Conservation (phyloP, 805 yeast species). For the Candida quercuum region DNA sequence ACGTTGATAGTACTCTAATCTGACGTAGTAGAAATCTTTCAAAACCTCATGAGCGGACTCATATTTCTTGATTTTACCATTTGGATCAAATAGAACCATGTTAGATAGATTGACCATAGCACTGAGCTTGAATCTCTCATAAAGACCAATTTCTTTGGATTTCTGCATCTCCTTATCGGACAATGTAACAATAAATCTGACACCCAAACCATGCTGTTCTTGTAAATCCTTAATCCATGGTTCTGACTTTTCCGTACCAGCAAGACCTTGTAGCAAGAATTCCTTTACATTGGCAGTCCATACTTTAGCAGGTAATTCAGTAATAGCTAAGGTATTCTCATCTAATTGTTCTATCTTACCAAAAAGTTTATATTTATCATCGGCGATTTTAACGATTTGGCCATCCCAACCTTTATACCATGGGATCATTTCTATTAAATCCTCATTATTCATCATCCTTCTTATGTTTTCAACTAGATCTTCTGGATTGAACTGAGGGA, state of each 20-base stretch:
- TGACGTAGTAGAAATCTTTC: constrained; percentile 76
- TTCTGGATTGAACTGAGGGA: constrained; percentile 84
- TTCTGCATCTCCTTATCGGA: constrained; percentile 79
- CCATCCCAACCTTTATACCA: constrained; percentile 98
- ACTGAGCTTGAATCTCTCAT: constrained; percentile 77
- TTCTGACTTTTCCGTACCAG: constrained; percentile 65
- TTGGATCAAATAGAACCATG: constrained; percentile 94
- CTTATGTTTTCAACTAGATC: constrained; percentile 76
- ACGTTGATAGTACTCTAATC: constrained; percentile 86
- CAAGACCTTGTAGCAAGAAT: constrained; percentile 64
- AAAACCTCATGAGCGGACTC: constrained; percentile 72
- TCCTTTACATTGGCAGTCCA: constrained; percentile 94
- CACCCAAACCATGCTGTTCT: constrained; percentile 84
- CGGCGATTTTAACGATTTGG: constrained; percentile 52
- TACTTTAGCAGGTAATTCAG: constrained; percentile 86
- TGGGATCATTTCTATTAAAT: constrained; percentile 69
- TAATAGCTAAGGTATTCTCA: constrained; percentile 75
- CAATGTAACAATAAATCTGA: constrained; percentile 73
- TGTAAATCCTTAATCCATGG: constrained; percentile 94
- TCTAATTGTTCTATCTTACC: constrained; percentile 83
- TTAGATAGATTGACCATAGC: constrained; percentile 67
- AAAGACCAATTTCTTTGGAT: constrained; percentile 66
- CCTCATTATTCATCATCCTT: constrained; percentile 68
- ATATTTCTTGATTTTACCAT: constrained; percentile 81
- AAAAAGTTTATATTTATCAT: constrained; percentile 67